phyloP scores from a whole-genome alignment of 495 filamentous ascomycete genomes.

The Tuber brumale region DNA sequence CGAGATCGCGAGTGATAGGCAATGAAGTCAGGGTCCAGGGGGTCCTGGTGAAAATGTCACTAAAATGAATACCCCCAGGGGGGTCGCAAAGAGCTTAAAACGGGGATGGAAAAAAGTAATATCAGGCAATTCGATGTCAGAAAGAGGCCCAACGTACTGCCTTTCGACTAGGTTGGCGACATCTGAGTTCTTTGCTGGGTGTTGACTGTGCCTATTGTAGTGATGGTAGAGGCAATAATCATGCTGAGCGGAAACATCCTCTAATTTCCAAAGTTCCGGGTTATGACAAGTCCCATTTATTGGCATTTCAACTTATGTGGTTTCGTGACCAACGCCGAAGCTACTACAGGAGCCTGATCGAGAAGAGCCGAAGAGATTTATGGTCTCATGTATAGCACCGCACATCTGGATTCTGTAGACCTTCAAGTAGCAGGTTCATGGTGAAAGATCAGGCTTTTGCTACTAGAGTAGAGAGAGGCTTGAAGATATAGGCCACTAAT shows the following conservation, averaged over 20 bases:
- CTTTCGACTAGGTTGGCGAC: background rate
- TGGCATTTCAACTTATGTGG: background rate
- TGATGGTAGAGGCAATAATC: background rate
- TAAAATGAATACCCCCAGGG: background rate
- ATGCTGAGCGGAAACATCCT: background rate
- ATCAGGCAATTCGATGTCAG: background rate
- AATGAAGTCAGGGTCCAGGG: background rate
- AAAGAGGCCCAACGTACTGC: background rate
- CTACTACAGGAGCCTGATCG: background rate
- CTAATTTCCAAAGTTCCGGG: background rate
- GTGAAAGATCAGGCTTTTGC: background rate
- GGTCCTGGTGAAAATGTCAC: background rate
- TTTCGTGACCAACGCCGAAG: too few species aligned
- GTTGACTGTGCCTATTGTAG: background rate
- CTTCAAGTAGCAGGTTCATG: background rate
- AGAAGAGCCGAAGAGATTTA: background rate
- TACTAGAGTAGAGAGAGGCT: background rate
- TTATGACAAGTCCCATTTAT: background rate
- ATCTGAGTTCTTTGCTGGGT: background rate
- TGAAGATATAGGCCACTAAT: background rate
- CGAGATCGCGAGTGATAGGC: background rate
- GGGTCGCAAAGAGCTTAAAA: background rate
- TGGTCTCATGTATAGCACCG: background rate
- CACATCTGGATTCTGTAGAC: background rate
- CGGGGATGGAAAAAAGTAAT: background rate